Percentiles rank a stretch among this genome's conserved stretches.
Evolutionary conservation across 2,329 filamentous ascomycete genomes (phyloP).

Genomic region (Claviceps africana): DNA sequence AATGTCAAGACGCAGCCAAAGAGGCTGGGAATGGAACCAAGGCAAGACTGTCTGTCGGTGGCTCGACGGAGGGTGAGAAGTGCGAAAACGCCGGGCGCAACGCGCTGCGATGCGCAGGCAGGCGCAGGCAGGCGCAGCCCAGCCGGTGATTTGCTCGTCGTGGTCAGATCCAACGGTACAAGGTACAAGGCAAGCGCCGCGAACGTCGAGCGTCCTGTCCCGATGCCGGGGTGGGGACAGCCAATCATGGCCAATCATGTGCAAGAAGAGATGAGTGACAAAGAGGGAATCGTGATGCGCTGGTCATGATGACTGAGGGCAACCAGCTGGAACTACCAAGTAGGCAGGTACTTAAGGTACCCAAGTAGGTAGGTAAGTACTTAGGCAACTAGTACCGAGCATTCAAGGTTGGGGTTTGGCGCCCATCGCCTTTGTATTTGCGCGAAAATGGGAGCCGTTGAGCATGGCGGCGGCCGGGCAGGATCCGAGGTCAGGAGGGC

Average conservation of each 20-base stretch:
- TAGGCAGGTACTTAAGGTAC: too few species aligned
- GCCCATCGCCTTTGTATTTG: too few species aligned
- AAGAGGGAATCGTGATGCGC: too few species aligned
- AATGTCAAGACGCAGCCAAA: neutral
- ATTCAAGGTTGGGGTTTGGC: too few species aligned
- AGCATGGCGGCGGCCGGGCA: neutral
- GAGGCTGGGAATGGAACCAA: conserved; percentile 1
- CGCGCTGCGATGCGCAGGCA: neutral
- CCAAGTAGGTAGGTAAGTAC: too few species aligned
- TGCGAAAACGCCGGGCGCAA: neutral
- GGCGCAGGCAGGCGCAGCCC: too few species aligned
- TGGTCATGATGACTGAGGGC: too few species aligned
- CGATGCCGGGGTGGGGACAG: neutral
- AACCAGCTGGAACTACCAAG: neutral
- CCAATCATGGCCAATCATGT: neutral
- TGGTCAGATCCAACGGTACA: neutral
- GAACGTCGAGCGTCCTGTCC: neutral
- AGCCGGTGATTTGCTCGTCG: neutral
- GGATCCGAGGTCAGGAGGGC: neutral
- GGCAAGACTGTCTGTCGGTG: neutral
- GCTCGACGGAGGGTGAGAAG: neutral
- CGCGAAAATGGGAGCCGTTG: too few species aligned
- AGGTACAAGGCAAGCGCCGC: neutral
- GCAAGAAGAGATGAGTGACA: neutral
- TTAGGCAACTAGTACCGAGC: too few species aligned